Conservation (phyloP, 176 grass and related monocot species). For the Phragmites australis region DNA sequence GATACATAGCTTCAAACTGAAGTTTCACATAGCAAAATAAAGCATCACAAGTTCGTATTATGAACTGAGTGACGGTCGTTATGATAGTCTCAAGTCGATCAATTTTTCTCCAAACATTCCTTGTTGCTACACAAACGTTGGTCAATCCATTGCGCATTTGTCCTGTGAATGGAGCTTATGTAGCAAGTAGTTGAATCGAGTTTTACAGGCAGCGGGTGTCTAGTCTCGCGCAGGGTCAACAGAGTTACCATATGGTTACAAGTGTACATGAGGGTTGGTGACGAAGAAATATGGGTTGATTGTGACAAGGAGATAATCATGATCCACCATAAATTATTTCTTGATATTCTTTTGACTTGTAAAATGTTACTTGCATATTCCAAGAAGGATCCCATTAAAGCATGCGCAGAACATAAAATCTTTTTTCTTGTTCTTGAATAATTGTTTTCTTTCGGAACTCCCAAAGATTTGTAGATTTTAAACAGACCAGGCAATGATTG, state of each 20-base stretch:
- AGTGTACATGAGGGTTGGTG: slow-evolving; percentile 35
- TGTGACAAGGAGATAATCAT: not conserved
- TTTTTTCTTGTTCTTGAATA: not conserved
- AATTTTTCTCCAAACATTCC: not conserved
- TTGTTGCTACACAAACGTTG: not conserved
- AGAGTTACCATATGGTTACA: not conserved
- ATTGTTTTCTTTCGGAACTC: not conserved
- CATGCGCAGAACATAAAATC: not conserved
- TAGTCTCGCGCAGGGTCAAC: not conserved
- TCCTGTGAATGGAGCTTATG: not conserved
- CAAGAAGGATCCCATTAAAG: not conserved
- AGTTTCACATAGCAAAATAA: not conserved
- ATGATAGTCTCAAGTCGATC: not conserved
- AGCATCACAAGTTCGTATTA: not conserved
- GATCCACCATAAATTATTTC: not conserved
- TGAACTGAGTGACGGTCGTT: no score
- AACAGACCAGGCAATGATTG: no score
- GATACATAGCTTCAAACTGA: not conserved
- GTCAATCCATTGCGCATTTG: not conserved
- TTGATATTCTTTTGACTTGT: not conserved
- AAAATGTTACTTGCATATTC: not conserved
- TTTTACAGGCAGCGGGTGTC: not conserved
- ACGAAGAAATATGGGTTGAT: not conserved
- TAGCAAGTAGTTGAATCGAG: not conserved
- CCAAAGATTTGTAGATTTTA: not conserved